Evolutionary conservation across 73 alveolate species (phyloP).

Genomic region (Symbiodinium natans): DNA sequence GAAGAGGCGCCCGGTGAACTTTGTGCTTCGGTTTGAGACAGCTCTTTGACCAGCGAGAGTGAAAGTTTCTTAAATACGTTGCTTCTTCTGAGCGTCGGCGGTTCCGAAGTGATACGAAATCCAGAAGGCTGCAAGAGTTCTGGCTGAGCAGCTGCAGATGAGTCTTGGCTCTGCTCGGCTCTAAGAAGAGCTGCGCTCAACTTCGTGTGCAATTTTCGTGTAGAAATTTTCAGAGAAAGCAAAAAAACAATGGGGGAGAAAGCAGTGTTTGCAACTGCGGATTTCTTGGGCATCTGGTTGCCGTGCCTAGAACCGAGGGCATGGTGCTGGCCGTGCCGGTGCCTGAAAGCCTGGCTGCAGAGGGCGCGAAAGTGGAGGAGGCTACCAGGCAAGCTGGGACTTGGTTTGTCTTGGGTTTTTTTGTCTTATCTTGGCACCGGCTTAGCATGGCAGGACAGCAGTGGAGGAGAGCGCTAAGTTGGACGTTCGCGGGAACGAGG

Average conservation of each 20-base stretch:
- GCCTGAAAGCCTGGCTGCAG: constrained; percentile 64
- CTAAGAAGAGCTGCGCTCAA: neutral
- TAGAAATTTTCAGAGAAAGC: no score
- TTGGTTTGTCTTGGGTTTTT: neutral
- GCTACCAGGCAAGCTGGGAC: constrained; percentile 57
- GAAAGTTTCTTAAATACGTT: neutral
- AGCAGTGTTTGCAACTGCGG: no score
- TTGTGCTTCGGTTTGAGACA: no score
- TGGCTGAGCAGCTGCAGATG: constrained; percentile 31
- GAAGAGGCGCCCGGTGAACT: neutral
- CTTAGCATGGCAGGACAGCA: constrained; percentile 78
- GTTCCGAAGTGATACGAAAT: no score
- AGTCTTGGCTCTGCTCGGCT: constrained; percentile 19
- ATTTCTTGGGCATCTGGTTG: no score
- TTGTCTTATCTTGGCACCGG: no score
- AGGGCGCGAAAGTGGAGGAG: constrained; percentile 39
- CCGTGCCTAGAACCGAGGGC: constrained; percentile 14
- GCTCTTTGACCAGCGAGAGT: no score
- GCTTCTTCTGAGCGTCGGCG: neutral
- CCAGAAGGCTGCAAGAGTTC: constrained; percentile 28
- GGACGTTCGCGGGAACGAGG: constrained; percentile 81
- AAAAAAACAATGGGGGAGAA: no score
- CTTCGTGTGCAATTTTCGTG: neutral
- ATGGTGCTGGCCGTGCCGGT: constrained; percentile 91
- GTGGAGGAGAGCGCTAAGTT: constrained; percentile 67